Evolutionary conservation across 768 basidiomycete species (phyloP).

Genomic region (Phaeolepiota aurea): DNA sequence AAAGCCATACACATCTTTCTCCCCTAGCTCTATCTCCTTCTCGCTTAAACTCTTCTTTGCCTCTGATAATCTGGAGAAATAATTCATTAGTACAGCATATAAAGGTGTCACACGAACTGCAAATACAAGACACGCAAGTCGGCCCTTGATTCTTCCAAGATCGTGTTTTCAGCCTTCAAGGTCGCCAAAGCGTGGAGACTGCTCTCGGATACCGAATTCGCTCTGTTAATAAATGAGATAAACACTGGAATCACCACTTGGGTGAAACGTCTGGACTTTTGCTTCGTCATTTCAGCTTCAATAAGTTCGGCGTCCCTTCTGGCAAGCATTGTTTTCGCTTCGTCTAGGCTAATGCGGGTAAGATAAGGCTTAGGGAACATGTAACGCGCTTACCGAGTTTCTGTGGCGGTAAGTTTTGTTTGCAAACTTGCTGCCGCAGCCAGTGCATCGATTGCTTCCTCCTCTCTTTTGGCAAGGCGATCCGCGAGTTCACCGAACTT

Average conservation of each 20-base stretch:
- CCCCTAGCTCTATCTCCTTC: slow-evolving; percentile 12
- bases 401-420: too few species aligned
- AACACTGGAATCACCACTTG: too few species aligned
- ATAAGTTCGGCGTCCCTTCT: too few species aligned
- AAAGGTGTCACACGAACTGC: slow-evolving; percentile 2
- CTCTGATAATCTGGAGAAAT: slow-evolving; percentile 15
- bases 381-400: too few species aligned
- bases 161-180: slow-evolving; percentile 13
- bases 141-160: slow-evolving; percentile 16
- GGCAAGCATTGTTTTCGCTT: too few species aligned
- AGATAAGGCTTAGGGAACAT: too few species aligned
- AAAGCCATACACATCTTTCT: not conserved
- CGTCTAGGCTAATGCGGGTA: too few species aligned
- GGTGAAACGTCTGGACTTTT: too few species aligned
- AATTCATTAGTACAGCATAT: not conserved
- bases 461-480: slow-evolving; percentile 17
- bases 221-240: too few species aligned
- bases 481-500: slow-evolving; percentile 15
- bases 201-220: too few species aligned
- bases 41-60: slow-evolving; percentile 13
- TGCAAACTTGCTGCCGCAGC: slow-evolving; percentile 14
- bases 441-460: slow-evolving; percentile 16
- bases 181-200: too few species aligned
- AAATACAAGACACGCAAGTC: slow-evolving; percentile 19
- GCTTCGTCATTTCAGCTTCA: too few species aligned